These are phyloP conservation scores for Colletotrichum orbiculare DNA, from an alignment of 2,329 filamentous ascomycete species.

Conservation along the genomic window DNA sequence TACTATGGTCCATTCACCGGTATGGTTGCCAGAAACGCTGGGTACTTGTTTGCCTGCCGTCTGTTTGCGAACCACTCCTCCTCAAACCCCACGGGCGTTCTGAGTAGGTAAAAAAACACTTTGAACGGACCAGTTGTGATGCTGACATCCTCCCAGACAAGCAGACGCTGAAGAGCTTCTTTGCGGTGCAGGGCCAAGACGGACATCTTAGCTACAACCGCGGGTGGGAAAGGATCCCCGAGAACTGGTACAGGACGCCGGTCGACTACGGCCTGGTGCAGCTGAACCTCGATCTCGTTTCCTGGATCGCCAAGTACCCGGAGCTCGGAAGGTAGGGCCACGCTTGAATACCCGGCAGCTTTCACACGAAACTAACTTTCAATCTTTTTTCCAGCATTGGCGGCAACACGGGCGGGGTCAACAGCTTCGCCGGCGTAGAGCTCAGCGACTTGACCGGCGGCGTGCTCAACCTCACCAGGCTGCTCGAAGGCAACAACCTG, in stretches of 20 bases:
- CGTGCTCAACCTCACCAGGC: conserved; percentile 52
- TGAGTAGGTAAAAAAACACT: conserved; percentile 27
- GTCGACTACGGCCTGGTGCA: conserved; percentile 59
- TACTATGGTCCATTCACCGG: conserved; percentile 65
- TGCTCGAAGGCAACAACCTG: conserved; percentile 60
- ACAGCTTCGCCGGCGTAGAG: conserved; percentile 61
- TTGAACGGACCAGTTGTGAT: too few species aligned
- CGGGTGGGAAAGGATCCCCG: conserved; percentile 63
- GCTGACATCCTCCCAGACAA: conserved; percentile 39
- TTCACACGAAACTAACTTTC: not conserved
- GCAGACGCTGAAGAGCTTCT: conserved; percentile 58
- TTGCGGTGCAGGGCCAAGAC: conserved; percentile 53
- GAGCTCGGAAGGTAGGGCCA: conserved; percentile 44
- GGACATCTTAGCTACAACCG: conserved; percentile 54
- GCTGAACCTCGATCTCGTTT: conserved; percentile 52
- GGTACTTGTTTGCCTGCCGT: conserved; percentile 55
- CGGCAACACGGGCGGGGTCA: conserved; percentile 62
- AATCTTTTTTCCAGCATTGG: conserved; percentile 50
- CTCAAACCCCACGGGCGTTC: conserved; percentile 48
- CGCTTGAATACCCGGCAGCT: too few species aligned
- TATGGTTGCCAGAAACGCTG: conserved; percentile 59
- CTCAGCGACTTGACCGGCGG: conserved; percentile 55
- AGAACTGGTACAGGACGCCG: conserved; percentile 60
- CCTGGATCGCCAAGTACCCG: conserved; percentile 52
- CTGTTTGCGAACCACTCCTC: conserved; percentile 56